Conservation (phyloP, 768 basidiomycete species). For the Austroboletus festivus region DNA sequence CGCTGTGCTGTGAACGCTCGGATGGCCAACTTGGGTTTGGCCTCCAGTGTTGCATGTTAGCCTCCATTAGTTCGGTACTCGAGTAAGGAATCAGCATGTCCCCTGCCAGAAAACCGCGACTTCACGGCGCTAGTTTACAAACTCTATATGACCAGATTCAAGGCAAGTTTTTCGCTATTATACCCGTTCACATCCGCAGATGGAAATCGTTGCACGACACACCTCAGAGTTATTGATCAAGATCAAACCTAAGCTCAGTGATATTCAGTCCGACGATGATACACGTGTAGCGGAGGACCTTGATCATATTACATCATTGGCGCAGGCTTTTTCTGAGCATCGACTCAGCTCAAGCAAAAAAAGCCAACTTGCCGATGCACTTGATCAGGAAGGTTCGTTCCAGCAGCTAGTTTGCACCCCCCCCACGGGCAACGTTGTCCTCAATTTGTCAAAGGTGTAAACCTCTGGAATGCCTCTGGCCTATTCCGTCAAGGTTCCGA, state of each 20-base stretch:
- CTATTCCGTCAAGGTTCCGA: conserved; percentile 59
- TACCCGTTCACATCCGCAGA: conserved; percentile 10
- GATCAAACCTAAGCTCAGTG: conserved; percentile 65
- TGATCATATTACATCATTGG: conserved; percentile 59
- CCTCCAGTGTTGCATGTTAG: conserved; percentile 11
- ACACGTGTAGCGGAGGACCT: conserved; percentile 56
- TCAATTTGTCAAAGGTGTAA: conserved; percentile 56
- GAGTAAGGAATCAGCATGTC: conserved; percentile 32
- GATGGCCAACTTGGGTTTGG: conserved; percentile 14
- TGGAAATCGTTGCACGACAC: conserved; percentile 6
- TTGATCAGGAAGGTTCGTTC: conserved; percentile 80
- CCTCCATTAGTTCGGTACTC: conserved; percentile 14
- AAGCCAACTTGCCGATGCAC: conserved; percentile 56
- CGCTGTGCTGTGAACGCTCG: conserved; percentile 6
- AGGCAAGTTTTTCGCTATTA: conserved; percentile 25
- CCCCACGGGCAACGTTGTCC: conserved; percentile 8
- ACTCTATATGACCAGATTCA: conserved; percentile 31
- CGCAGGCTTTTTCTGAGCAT: conserved; percentile 65
- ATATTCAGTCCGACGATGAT: conserved; percentile 47
- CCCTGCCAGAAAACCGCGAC: conserved; percentile 28
- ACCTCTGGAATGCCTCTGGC: conserved; percentile 82
- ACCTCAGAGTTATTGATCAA: conserved; percentile 59
- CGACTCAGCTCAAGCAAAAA: conserved; percentile 57
- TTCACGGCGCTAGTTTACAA: conserved; percentile 27
- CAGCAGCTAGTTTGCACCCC: conserved; percentile 11